phyloP scores from a whole-genome alignment of 2,329 filamentous ascomycete genomes.

The Sclerotinia minor region DNA sequence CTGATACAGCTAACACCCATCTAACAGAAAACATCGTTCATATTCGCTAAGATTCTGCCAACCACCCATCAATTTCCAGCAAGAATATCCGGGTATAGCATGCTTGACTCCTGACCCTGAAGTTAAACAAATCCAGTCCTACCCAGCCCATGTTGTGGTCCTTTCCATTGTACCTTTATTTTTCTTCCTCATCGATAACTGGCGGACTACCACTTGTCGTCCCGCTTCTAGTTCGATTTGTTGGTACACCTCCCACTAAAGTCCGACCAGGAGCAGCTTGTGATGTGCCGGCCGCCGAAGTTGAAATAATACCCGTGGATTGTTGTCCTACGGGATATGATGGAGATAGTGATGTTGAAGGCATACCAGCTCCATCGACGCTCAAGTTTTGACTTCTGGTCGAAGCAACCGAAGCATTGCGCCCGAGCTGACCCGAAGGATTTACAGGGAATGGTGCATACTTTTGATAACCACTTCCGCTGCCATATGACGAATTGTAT shows the following conservation, averaged over 20 bases:
- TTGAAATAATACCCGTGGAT: background rate
- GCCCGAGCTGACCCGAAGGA: conserved; percentile 12
- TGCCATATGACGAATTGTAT: conserved; percentile 16
- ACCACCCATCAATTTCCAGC: conserved; percentile 2
- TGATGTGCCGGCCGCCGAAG: background rate
- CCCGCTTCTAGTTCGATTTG: conserved; percentile 2
- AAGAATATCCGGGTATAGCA: conserved; percentile 11
- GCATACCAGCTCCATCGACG: conserved; percentile 1
- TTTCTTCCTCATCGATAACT: background rate
- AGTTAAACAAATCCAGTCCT: background rate
- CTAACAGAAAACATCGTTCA: conserved; percentile 12
- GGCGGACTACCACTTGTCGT: conserved; percentile 2
- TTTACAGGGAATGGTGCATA: conserved; percentile 18
- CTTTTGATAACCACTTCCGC: conserved; percentile 18
- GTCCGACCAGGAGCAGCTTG: conserved; percentile 12
- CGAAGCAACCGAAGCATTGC: conserved; percentile 18
- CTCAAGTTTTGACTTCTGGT: conserved; percentile 15
- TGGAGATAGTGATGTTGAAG: conserved; percentile 3
- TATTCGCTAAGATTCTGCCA: conserved; percentile 18
- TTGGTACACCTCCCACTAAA: conserved; percentile 9
- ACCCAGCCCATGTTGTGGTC: background rate
- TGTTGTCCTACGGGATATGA: conserved; percentile 13
- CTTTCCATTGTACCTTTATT: background rate
- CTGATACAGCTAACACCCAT: background rate
- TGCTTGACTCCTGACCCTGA: conserved; percentile 15